Evolutionary conservation across 257 asterid genomes (phyloP).

Genomic region (Perilla frutescens): DNA sequence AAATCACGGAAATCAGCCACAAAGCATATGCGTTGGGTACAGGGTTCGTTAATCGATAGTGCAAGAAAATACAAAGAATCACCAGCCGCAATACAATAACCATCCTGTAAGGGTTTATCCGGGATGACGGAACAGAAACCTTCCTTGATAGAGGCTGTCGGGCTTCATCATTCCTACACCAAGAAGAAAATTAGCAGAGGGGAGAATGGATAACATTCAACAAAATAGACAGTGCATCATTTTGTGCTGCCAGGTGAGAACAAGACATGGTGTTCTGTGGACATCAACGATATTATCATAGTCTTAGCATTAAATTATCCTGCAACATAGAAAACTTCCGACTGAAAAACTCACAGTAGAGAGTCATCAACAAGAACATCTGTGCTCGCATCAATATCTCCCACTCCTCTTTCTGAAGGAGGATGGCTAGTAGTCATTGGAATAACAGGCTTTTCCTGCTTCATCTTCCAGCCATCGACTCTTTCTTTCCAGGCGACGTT

Average conservation of each 20-base stretch:
- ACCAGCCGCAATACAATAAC: slow-evolving; percentile 88
- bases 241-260: slow-evolving; percentile 27
- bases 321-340: not conserved
- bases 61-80: slow-evolving; percentile 84
- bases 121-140: slow-evolving; percentile 93
- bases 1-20: slow-evolving; percentile 94
- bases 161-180: slow-evolving; percentile 95
- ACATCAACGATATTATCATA: slow-evolving; percentile 13
- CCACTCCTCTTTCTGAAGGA: slow-evolving; percentile 90
- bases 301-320: slow-evolving; percentile 20
- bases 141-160: slow-evolving; percentile 99
- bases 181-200: slow-evolving; percentile 22
- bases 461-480: slow-evolving; percentile 99
- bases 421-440: slow-evolving; percentile 87
- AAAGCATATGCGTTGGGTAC: slow-evolving; percentile 87
- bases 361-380: slow-evolving; percentile 90
- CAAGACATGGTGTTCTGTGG: slow-evolving; percentile 23
- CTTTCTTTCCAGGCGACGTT: slow-evolving; percentile 99
- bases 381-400: slow-evolving; percentile 90
- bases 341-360: slow-evolving; percentile 64
- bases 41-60: slow-evolving; percentile 92
- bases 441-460: slow-evolving; percentile 84
- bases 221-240: not conserved
- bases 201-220: slow-evolving; percentile 18
- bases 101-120: slow-evolving; percentile 98